Evolutionary conservation across 1,284 basidiomycete genomes (phyloP).

Genomic region (Irpex sp.): DNA sequence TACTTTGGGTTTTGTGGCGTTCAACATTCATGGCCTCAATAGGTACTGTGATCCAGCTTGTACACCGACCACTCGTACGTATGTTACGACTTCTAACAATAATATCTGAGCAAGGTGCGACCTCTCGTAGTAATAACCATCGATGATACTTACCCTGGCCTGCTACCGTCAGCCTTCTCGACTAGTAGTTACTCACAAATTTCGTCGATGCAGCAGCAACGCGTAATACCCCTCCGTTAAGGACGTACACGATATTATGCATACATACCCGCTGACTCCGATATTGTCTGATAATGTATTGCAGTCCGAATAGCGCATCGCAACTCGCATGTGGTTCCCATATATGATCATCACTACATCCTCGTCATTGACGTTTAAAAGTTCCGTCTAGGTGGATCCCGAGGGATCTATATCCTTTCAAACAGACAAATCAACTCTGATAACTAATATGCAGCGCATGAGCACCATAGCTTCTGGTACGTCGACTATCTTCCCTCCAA

Average conservation of each 20-base stretch:
- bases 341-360: background rate
- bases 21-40: background rate
- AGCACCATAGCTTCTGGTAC: background rate
- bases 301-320: too few species aligned
- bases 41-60: too few species aligned
- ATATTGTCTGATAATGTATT: constrained; percentile 38
- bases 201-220: too few species aligned
- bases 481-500: background rate
- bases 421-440: background rate
- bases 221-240: background rate
- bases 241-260: background rate
- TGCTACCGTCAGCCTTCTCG: too few species aligned
- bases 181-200: too few species aligned
- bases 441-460: constrained; percentile 7
- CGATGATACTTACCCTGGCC: too few species aligned
- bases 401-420: background rate
- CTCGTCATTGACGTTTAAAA: background rate
- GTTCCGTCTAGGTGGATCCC: background rate
- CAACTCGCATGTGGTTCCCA: background rate
- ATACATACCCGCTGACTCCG: background rate
- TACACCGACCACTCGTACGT: too few species aligned
- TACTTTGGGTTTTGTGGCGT: background rate
- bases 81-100: too few species aligned
- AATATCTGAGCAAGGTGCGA: too few species aligned
- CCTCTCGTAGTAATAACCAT: too few species aligned